Base-by-base conservation (phyloP, 495 filamentous ascomycete genomes). In the Tuber microsphaerosporum region DNA sequence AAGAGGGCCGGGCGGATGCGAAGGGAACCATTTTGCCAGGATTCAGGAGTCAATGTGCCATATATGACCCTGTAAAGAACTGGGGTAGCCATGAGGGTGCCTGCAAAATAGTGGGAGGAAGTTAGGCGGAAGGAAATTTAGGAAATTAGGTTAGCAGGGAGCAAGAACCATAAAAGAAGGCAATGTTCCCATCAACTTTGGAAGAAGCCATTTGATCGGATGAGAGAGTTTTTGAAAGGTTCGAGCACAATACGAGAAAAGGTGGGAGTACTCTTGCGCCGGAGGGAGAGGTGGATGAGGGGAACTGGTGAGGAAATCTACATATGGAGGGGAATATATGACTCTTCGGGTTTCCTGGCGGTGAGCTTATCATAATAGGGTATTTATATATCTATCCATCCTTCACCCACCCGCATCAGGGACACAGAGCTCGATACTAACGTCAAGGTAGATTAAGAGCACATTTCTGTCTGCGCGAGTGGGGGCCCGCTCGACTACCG, bases 41-140 rank as follows among this genome's bases (percentile, higher is more conserved):
- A 81, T 73, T 86, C 86, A 26, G 85, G 90, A 43, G 76, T 83
- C 70, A 83, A 81, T 65, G 77, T 85, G 84, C 91, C 88, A 85
- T 94, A 92, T 85, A 92, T 91, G 43, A 97, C 93, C 26, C 91
- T 90, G 85, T 91, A 89, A 76, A 97, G 92, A 70, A 97, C 90
- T 79, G 90, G 88, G 14, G 91, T 89, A 4, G 90, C 91, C 92
- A 97, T 97, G 48, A 86, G 80, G 22, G 85, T 86, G 71, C 85
- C 86, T 88, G 48, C 4, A 7, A 71, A 34, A 61, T 44, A 34
- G 37, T 80, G 76, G 72, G 37, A 73, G 26, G 46, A 19, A 45
- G n/a, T 73, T 65, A 65, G 56, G 10, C 2, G 65, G 71, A 26
- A 37, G 8, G 19, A 37, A 7, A 41, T 8, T 22, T 61, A 34